Base-by-base conservation (phyloP, 495 filamentous ascomycete species). In the Neurospora sp. region DNA sequence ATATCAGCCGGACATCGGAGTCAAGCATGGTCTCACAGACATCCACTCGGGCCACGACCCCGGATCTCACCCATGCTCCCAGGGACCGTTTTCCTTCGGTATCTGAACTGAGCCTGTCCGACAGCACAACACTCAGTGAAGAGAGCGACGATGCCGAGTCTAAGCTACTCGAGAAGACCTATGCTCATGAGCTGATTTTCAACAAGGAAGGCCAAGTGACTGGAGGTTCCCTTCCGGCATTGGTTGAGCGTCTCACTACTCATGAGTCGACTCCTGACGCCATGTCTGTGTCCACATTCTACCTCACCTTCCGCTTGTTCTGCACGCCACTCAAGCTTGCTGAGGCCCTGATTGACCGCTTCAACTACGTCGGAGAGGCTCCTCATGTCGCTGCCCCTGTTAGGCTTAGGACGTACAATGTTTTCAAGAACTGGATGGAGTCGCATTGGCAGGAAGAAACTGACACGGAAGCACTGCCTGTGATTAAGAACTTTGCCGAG, bases 401-500 rank as follows among this genome's bases (percentile, higher is more conserved):
- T 22, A 91, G 94, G 41, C 85, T 98, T 41, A 89, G 96, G 18
- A 93, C 98, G 0, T 98, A 97, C 85, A 98, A 99, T 79, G 89
- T 94, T 45, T 93, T 98, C 85, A 99, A 99, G 82, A 91, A 91
- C 40, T 99, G 96, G 96, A 83, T 99, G 5, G 96, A 99, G 82
- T 94, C 91, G 3, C 93, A 98, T 82, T 99, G 96, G 96, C 90
- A 92, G 37, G 88, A 91, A 73, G 89, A 93, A 38, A 86, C 89
- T 37, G 96, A 99, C 80, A 83, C 85, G 72, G 86, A 86, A 7
- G 93, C 94, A 7, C 84, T 98, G 42, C 85, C 87, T 0, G 85
- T 91, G 69, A 96, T 99, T 74, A 81, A 89, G 35, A 80, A 86
- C 31, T 99, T 99, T 78, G 93, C 96, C 37, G 88, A 89, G 74